phyloP scores from a whole-genome alignment of 176 grass and related monocot genomes.

The Puccinellia tenuiflora region DNA sequence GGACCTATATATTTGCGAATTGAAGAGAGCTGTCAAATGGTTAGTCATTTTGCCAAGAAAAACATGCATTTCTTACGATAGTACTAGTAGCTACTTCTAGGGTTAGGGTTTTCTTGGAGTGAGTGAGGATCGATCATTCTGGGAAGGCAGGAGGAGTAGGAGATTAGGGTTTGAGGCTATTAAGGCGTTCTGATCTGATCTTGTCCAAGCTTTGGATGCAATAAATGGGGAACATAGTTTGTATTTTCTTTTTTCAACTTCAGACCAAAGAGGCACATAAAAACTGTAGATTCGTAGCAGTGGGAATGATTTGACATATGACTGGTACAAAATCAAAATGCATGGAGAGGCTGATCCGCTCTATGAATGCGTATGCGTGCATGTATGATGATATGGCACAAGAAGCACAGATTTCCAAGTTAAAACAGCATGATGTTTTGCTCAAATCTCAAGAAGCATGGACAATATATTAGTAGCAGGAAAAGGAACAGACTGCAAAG shows the following conservation, averaged over 20 bases:
- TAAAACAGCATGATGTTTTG: constrained; percentile 22
- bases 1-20: background rate
- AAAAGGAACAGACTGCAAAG: constrained; percentile 17
- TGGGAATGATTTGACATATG: constrained; percentile 29
- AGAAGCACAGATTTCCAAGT: constrained; percentile 38
- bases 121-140: constrained; percentile 31
- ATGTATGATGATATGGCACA: constrained; percentile 44
- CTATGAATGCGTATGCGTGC: constrained; percentile 29
- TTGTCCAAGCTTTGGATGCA: constrained; percentile 17
- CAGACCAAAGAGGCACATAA: constrained; percentile 14
- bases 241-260: constrained; percentile 4
- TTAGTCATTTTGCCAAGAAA: background rate
- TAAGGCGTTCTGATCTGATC: constrained; percentile 17
- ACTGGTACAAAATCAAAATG: constrained; percentile 21
- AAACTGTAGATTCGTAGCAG: constrained; percentile 37
- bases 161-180: constrained; percentile 35
- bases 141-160: background rate
- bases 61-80: background rate
- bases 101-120: constrained; percentile 49
- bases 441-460: constrained; percentile 41
- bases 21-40: background rate
- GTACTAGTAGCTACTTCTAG: constrained; percentile 27
- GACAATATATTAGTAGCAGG: constrained; percentile 24
- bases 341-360: constrained; percentile 17
- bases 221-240: constrained; percentile 8